Evolutionary conservation across 2,329 filamentous ascomycete species (phyloP).

Genomic region (Neopestalotiopsis rosae): DNA sequence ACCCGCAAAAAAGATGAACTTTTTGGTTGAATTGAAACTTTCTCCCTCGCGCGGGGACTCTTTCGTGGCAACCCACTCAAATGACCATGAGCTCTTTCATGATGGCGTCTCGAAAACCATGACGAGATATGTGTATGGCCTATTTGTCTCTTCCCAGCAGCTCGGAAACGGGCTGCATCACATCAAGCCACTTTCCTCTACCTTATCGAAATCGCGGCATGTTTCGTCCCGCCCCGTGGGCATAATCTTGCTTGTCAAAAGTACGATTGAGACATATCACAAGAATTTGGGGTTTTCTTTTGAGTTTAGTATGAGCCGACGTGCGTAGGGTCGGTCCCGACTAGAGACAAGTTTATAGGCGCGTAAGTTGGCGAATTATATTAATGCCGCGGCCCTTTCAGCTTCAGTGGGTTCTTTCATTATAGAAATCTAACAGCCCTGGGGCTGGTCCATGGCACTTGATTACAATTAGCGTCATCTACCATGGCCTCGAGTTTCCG

Average conservation of each 20-base stretch:
- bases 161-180: background rate
- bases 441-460: too few relatives aligned
- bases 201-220: background rate
- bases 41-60: background rate
- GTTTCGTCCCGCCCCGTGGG: background rate
- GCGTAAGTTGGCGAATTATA: background rate
- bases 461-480: too few relatives aligned
- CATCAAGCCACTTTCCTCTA: background rate
- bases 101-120: constrained; percentile 5
- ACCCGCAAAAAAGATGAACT: background rate
- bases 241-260: background rate
- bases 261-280: background rate
- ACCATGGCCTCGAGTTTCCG: too few relatives aligned
- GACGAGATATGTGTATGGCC: background rate
- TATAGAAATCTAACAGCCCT: background rate
- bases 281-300: background rate
- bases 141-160: background rate
- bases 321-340: background rate
- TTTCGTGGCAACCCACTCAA: background rate
- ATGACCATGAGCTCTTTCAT: background rate
- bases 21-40: background rate
- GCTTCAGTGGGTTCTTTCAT: background rate
- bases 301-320: background rate
- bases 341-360: background rate
- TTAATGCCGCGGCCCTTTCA: background rate